phyloP scores from a whole-genome alignment of 129 eudicot genomes.

The Tagetes erecta region DNA sequence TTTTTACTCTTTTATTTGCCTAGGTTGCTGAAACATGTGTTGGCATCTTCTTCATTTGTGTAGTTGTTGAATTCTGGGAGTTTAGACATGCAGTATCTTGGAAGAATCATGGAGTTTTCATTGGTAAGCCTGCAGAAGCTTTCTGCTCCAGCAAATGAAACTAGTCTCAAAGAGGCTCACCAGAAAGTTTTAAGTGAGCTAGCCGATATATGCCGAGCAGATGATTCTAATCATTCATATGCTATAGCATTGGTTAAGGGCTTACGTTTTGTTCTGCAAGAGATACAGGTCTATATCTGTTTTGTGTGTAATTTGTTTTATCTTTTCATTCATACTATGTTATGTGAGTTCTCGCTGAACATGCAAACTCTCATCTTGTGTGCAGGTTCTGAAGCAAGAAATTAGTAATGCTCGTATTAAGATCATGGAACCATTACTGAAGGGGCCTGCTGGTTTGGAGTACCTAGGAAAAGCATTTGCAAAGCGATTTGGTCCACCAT shows the following conservation, averaged over 20 bases:
- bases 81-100: constrained; percentile 72
- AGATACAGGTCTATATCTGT: constrained; percentile 60
- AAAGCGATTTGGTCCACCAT: constrained; percentile 73
- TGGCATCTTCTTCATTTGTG: neutral
- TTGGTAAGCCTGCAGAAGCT: constrained; percentile 81
- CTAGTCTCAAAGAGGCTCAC: constrained; percentile 56
- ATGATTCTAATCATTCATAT: constrained; percentile 52
- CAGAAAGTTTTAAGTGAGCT: constrained; percentile 63
- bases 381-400: constrained; percentile 79
- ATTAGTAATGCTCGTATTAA: constrained; percentile 78
- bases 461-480: constrained; percentile 71
- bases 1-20: neutral
- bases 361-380: neutral
- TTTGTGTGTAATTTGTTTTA: neutral
- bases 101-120: constrained; percentile 76
- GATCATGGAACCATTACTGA: constrained; percentile 80
- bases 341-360: constrained; percentile 19
- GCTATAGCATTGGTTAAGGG: constrained; percentile 79
- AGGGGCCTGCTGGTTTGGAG: constrained; percentile 86
- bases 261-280: constrained; percentile 77
- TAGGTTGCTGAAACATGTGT: constrained; percentile 1
- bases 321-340: neutral
- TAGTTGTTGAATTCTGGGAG: constrained; percentile 74
- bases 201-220: constrained; percentile 49
- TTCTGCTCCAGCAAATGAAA: constrained; percentile 87